Conservation (phyloP, 2,329 filamentous ascomycete genomes). For the Teratosphaeria gauchensis region DNA sequence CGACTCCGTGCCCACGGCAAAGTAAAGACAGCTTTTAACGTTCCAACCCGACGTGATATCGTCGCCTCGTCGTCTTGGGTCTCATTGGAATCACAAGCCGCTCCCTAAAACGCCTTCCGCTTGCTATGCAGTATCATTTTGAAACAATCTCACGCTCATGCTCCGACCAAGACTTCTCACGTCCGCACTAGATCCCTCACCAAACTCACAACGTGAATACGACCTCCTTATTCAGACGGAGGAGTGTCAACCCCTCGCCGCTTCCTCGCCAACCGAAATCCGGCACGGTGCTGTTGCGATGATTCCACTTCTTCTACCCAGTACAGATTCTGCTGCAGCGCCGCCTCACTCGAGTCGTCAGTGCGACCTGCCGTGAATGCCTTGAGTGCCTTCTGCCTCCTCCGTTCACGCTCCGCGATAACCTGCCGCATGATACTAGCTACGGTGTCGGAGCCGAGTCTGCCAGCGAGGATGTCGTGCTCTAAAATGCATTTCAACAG, state of each 20-base stretch:
- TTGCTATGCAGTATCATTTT: slow-evolving; percentile 15
- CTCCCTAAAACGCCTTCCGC: slow-evolving; percentile 12
- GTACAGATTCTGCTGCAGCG: slow-evolving; percentile 18
- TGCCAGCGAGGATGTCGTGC: slow-evolving; percentile 44
- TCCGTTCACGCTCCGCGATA: slow-evolving; percentile 34
- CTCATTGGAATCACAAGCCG: background rate
- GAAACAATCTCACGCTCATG: background rate
- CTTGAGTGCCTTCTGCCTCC: slow-evolving; percentile 21
- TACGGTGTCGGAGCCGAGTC: slow-evolving; percentile 31
- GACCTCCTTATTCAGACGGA: slow-evolving; percentile 10
- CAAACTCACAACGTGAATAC: background rate
- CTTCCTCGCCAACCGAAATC: slow-evolving; percentile 24
- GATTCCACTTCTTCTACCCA: slow-evolving; percentile 29
- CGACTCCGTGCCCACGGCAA: background rate
- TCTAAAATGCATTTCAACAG: slow-evolving; percentile 58
- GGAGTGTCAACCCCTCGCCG: slow-evolving; percentile 23
- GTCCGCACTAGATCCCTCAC: background rate
- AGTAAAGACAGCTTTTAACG: background rate
- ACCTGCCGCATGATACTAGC: slow-evolving; percentile 32
- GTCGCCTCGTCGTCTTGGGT: background rate
- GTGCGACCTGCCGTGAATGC: slow-evolving; percentile 7
- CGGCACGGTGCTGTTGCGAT: slow-evolving; percentile 28
- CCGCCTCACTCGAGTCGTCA: slow-evolving; percentile 4
- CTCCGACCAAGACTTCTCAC: background rate
- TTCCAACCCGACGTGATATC: background rate